Conservation (phyloP, 176 grass and related monocot species). For the Rhynchospora tenuis region DNA sequence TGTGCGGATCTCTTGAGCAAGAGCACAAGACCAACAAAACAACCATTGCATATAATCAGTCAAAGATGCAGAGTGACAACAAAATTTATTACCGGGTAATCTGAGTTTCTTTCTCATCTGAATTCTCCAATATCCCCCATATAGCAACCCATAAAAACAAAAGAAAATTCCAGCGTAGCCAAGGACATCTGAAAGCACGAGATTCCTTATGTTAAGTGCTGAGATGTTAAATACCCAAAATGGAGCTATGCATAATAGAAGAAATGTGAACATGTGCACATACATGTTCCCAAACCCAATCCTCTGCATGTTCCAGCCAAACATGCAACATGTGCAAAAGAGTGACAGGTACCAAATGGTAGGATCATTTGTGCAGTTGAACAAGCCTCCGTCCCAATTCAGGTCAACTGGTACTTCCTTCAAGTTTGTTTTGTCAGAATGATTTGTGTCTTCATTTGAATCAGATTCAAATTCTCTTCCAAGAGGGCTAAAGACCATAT, state of each 20-base stretch:
- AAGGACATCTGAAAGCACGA: slow-evolving; percentile 42
- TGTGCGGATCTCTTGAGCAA: slow-evolving; percentile 83
- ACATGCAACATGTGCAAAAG: slow-evolving; percentile 77
- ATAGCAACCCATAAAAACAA: slow-evolving; percentile 64
- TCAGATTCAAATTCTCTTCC: slow-evolving; percentile 34
- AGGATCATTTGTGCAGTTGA: slow-evolving; percentile 48
- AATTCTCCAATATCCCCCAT: slow-evolving; percentile 88
- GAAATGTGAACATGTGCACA: slow-evolving; percentile 62
- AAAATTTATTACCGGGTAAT: slow-evolving; percentile 37
- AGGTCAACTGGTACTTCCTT: slow-evolving; percentile 29
- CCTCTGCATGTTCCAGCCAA: slow-evolving; percentile 95
- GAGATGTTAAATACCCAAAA: slow-evolving; percentile 90
- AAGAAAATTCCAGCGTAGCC: slow-evolving; percentile 44
- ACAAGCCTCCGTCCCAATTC: slow-evolving; percentile 49
- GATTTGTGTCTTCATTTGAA: slow-evolving; percentile 29
- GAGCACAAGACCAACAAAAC: slow-evolving; percentile 74
- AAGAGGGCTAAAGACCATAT: slow-evolving; percentile 64
- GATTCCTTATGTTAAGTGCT: slow-evolving; percentile 57
- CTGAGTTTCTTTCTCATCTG: slow-evolving; percentile 69
- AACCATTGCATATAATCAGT: slow-evolving; percentile 67
- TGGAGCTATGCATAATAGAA: slow-evolving; percentile 68
- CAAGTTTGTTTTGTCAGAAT: background rate
- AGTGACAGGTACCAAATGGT: slow-evolving; percentile 58
- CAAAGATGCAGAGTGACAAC: slow-evolving; percentile 40
- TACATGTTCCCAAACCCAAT: slow-evolving; percentile 95